Base-by-base conservation (phyloP, 1,139 yeast species). In the Kurtzmaniella quercitrusa region DNA sequence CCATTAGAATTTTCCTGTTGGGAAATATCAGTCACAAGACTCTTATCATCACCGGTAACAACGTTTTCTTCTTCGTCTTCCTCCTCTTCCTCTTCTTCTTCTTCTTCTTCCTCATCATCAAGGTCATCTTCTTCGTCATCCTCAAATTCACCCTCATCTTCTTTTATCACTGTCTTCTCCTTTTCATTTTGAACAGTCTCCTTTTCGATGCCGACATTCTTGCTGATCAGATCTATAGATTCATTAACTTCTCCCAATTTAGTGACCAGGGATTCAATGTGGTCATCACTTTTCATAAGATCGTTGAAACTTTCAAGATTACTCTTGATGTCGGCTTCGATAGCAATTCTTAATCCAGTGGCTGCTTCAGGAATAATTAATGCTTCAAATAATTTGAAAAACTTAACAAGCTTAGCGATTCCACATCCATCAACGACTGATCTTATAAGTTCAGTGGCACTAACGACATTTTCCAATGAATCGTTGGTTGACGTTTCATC, bases 301-400 rank as follows among this genome's bases (percentile, higher is more conserved):
- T 51, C 41, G 17, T 54, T 54, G 45, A 69, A 60, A 16, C 47
- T 50, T 7, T 49, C 47, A 42, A 68, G 54, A 15, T 52, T 46
- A 3, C 33, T 42, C 17, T 50, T 44, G 8, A 68, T 56, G 23
- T 52, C 52, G 1, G 32, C 21, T 40, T 58, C 56, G 40, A 66
- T 45, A 6, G 45, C 44, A 6, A 48, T 39, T 47, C 63, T 50
- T 21, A 66, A 57, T 22, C 52, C 49, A 36, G 33, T 8, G 2
- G 61, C 55, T 32, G 54, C 51, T 6, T 57, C 53, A 2, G 65
- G 54, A 28, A 58, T 52, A n/a, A 68, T 46, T n/a, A 64, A 54
- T n/a, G 68, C 47, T 43, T 57, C 59, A 42, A 71, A 65, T 38
- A 64, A 50, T 12, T 53, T 48, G 42, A 60, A 65, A 42, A 65